These are phyloP conservation scores for Drechslera avenae DNA, from an alignment of 2,329 filamentous ascomycete species.

Conservation along the genomic window DNA sequence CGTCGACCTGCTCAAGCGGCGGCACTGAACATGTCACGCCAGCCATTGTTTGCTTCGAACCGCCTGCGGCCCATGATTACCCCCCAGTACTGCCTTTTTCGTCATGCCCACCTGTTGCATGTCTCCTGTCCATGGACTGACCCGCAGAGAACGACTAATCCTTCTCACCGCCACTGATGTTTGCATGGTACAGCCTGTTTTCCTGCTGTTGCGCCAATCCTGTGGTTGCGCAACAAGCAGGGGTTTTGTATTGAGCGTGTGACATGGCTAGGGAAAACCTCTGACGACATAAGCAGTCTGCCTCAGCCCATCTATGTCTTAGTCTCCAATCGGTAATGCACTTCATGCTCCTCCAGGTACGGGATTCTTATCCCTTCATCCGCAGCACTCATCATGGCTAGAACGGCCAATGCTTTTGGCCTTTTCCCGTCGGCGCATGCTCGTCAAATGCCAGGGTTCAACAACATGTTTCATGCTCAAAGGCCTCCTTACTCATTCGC, in stretches of 20 bases:
- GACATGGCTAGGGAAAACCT: background rate
- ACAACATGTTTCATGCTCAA: too few relatives aligned
- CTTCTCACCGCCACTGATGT: slow-evolving; percentile 16
- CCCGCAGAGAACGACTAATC: slow-evolving; percentile 8
- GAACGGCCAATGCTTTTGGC: too few relatives aligned
- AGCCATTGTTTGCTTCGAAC: slow-evolving; percentile 12
- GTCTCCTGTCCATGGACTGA: slow-evolving; percentile 1
- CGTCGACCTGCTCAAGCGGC: background rate
- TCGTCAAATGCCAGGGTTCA: too few relatives aligned
- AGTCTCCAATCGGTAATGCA: too few relatives aligned
- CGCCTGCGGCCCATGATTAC: background rate
- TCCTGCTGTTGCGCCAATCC: background rate
- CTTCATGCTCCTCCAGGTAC: background rate
- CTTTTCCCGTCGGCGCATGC: background rate
- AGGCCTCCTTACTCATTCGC: too few relatives aligned
- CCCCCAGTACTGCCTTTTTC: background rate
- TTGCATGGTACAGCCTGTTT: slow-evolving; percentile 13
- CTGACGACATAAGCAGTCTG: slow-evolving; percentile 1
- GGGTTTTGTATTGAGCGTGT: background rate
- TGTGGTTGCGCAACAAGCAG: slow-evolving; percentile 10
- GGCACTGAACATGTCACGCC: slow-evolving; percentile 2
- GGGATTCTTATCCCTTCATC: background rate
- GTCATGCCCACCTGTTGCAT: background rate
- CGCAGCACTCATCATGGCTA: background rate
- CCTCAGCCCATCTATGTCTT: too few relatives aligned